Evolutionary conservation across 2,329 filamentous ascomycete genomes (phyloP).

Genomic region (Chaetomium strumarium): DNA sequence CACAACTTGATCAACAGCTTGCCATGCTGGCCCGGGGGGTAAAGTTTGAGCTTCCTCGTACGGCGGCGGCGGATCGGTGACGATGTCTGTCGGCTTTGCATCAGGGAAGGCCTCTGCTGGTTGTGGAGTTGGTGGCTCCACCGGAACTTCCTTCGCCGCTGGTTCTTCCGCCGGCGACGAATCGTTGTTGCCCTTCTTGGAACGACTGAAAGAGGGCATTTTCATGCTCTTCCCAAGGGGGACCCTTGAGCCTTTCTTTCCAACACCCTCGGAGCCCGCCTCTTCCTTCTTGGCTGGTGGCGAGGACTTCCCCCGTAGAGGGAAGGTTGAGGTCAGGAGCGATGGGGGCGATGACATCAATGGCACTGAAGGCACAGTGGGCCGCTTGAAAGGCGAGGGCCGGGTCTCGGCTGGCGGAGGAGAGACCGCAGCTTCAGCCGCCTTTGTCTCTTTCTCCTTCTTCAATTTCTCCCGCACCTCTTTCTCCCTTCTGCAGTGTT

Average conservation of each 20-base stretch:
- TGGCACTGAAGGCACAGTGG: background rate
- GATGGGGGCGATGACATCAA: conserved; percentile 7
- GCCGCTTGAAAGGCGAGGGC: conserved; percentile 3
- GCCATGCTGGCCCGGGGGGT: background rate
- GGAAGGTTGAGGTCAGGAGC: conserved; percentile 1
- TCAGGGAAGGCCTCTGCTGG: background rate
- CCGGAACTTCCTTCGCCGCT: background rate
- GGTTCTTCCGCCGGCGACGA: background rate
- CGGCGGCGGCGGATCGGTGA: background rate
- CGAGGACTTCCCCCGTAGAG: background rate
- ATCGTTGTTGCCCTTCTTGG: background rate
- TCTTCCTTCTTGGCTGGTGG: background rate
- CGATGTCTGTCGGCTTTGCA: background rate
- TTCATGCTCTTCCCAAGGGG: background rate
- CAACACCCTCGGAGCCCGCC: background rate
- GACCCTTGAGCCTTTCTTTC: background rate
- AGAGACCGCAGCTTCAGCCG: background rate
- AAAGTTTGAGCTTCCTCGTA: background rate
- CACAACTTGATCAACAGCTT: background rate
- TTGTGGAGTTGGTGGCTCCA: background rate
- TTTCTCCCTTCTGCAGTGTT: conserved; percentile 11
- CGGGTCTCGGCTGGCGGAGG: background rate
- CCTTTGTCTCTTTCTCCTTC: background rate
- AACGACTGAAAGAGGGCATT: background rate
- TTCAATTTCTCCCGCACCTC: background rate